These are phyloP conservation scores for Plasmodium vivax DNA, from an alignment of 169 alveolate species.

Conservation along the genomic window DNA sequence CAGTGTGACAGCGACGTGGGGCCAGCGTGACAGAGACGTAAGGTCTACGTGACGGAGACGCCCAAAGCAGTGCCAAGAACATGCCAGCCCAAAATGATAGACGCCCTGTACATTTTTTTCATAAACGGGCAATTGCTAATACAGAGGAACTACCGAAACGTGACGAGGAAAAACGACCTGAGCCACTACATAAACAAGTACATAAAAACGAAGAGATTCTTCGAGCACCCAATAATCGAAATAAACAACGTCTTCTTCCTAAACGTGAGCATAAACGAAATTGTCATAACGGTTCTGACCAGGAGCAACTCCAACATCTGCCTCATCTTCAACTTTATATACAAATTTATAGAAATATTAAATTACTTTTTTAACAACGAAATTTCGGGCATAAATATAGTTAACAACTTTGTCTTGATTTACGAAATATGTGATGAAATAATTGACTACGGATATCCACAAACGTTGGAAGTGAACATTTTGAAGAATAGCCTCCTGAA, in stretches of 20 bases:
- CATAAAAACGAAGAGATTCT: constrained; percentile 59
- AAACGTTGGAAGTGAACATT: constrained; percentile 93
- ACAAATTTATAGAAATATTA: constrained; percentile 72
- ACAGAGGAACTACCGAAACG: constrained; percentile 50
- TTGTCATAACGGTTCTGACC: constrained; percentile 56
- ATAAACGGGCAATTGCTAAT: constrained; percentile 51
- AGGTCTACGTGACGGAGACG: background rate
- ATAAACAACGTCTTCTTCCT: constrained; percentile 64
- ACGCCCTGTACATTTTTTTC: constrained; percentile 41
- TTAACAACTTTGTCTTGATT: constrained; percentile 96
- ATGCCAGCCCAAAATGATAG: constrained; percentile 37
- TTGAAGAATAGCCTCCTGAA: constrained; percentile 88
- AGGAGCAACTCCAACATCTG: constrained; percentile 46
- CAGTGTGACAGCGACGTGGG: background rate
- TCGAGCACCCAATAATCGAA: constrained; percentile 56
- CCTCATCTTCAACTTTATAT: constrained; percentile 53
- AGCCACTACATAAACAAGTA: constrained; percentile 32
- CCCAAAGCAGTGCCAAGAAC: background rate
- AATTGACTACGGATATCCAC: constrained; percentile 97
- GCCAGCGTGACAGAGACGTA: background rate
- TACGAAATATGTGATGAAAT: constrained; percentile 97
- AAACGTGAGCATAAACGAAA: constrained; percentile 54
- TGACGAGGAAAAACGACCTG: constrained; percentile 19
- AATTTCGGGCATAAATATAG: constrained; percentile 78
- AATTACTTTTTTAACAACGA: constrained; percentile 48